Evolutionary conservation across 768 basidiomycete species (phyloP), one percentile per base, ranked within the genome.

Genomic region (Tricholoma sp.): DNA sequence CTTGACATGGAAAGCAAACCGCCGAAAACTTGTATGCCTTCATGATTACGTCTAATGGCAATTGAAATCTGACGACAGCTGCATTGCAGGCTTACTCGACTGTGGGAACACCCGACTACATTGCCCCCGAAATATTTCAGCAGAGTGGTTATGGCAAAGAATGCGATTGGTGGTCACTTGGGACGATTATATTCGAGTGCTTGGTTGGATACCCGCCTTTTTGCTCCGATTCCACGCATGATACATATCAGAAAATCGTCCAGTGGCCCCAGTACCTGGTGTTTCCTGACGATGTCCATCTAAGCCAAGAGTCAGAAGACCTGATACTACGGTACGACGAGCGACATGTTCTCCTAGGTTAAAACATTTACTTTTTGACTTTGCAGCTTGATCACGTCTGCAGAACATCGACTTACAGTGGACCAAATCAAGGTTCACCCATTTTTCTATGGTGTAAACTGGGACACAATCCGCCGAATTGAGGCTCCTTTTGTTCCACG

Each of bases 101-200:
- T 10, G 96, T 98, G 59, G 95, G 95, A 39, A 98, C 95, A 24
- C 95, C 94, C 3, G 96, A 98, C 70, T 83, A 97, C 71, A 97
- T 98, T 63, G 94, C 96, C 2, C 94, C 95, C 0, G 95, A 98
- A 70, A 97, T 98, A 65, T 98, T 98, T 79, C 71, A 89, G 58
- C 93, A 95, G 69, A 88, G 91, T 67, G 97, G 97, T n/a, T 98
- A 98, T 69, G 94, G 92, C 20, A 92, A 95, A 65, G 95, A 96
- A 71, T 98, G 95, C 66, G 97, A 99, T 71, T 98, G 95, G 94
- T 99, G 97, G 97, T 97, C 95, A 7, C 80, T 98, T 29, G 97
- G 97, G 4, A 92, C 94, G 15, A 98, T 98, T 76, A 95, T 93
- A 89, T 99, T 97, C 69, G 96, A 98, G 72, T 97, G 90, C 71